Percentiles rank a stretch among this genome's conserved stretches.
phyloP scores from a whole-genome alignment of 1,284 basidiomycete genomes.

The Erythrobasidium hasegawianum region DNA sequence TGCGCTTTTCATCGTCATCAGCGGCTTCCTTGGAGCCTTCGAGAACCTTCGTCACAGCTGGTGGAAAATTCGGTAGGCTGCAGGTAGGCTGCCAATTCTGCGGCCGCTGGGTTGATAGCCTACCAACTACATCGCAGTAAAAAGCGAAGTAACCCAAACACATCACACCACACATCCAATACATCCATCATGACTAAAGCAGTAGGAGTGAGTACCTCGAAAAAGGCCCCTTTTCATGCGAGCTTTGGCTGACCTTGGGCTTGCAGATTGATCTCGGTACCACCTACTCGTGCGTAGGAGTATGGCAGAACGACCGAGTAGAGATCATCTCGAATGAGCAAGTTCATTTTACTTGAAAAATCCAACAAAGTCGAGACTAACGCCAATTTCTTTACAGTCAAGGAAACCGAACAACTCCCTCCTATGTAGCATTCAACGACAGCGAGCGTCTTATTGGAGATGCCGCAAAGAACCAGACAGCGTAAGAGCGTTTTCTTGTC shows the following conservation, averaged over 20 bases:
- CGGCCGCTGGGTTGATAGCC: neutral
- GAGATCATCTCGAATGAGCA: conserved; percentile 91
- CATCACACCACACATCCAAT: conserved; percentile 1
- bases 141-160: too few species aligned
- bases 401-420: conserved; percentile 94
- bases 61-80: too few species aligned
- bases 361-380: too few species aligned
- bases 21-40: neutral
- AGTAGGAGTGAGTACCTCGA: conserved; percentile 18
- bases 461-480: conserved; percentile 92
- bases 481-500: conserved; percentile 66
- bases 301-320: conserved; percentile 98
- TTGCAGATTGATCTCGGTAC: conserved; percentile 51
- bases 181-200: conserved; percentile 30
- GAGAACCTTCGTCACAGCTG: neutral
- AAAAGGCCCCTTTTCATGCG: neutral
- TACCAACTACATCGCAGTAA: neutral
- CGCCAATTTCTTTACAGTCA: too few species aligned
- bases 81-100: too few species aligned
- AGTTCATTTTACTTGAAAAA: too few species aligned
- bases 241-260: conserved; percentile 40
- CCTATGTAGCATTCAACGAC: conserved; percentile 81
- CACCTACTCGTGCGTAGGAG: conserved; percentile 72
- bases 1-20: conserved; percentile 1
- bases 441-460: conserved; percentile 91